phyloP scores from a whole-genome alignment of 1,139 yeast species.

The Lodderomyces jiufengensis region DNA sequence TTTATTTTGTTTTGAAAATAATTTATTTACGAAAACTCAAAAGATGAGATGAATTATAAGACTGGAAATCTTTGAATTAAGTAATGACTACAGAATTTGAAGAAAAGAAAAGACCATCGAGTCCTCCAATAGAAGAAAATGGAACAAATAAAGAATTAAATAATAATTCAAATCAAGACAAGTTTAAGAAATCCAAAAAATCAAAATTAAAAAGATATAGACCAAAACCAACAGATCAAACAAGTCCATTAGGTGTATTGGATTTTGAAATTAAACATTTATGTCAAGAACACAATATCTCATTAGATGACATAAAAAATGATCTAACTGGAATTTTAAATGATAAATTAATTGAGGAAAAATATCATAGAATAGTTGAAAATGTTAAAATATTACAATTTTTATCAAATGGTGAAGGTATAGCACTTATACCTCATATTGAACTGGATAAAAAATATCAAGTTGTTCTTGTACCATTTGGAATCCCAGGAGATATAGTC shows the following conservation, averaged over 20 bases:
- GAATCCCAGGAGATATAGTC: slow-evolving; percentile 81
- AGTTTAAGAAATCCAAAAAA: slow-evolving; percentile 14
- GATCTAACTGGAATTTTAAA: slow-evolving; percentile 66
- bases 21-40: no score
- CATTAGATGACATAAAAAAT: slow-evolving; percentile 48
- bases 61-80: no score
- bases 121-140: slow-evolving; percentile 3
- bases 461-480: slow-evolving; percentile 71
- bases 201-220: slow-evolving; percentile 38
- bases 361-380: slow-evolving; percentile 57
- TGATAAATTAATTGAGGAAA: slow-evolving; percentile 46
- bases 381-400: slow-evolving; percentile 56
- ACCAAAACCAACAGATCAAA: slow-evolving; percentile 64
- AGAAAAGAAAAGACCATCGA: slow-evolving; percentile 9
- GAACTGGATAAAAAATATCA: slow-evolving; percentile 34
- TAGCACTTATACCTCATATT: slow-evolving; percentile 62
- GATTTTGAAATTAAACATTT: slow-evolving; percentile 68
- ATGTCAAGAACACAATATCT: slow-evolving; percentile 40
- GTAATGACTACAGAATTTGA: slow-evolving; percentile 6
- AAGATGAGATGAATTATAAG: no score
- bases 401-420: slow-evolving; percentile 79
- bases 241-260: slow-evolving; percentile 79
- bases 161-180: slow-evolving; percentile 2
- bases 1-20: not conserved
- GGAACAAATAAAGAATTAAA: not conserved